A percentile compares a stretch with the other conserved stretches of the same genome.
phyloP scores from a whole-genome alignment of 1,284 basidiomycete species.

The Trametes sp. region DNA sequence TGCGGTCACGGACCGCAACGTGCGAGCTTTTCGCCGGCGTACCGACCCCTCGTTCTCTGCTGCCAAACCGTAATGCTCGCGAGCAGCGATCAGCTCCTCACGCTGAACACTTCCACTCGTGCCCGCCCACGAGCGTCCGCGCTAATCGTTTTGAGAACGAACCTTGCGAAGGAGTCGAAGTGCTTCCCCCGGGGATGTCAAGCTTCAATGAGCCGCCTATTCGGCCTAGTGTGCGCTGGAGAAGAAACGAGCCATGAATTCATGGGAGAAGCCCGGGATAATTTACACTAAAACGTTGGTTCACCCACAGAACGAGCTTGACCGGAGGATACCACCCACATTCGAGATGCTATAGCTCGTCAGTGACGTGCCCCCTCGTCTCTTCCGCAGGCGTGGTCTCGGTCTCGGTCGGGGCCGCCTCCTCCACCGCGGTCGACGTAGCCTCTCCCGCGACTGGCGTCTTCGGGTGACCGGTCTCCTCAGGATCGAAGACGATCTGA shows the following conservation, averaged over 20 bases:
- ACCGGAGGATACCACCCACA: not conserved
- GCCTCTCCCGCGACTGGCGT: constrained; percentile 35
- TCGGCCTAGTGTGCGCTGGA: not conserved
- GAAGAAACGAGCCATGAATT: constrained; percentile 1
- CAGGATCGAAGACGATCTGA: constrained; percentile 38
- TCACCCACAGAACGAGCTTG: constrained; percentile 24
- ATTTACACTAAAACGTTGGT: constrained; percentile 18
- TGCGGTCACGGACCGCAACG: too few species aligned
- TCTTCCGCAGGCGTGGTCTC: constrained; percentile 9
- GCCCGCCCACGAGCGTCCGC: not conserved
- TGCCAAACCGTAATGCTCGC: too few species aligned
- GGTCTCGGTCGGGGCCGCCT: constrained; percentile 2
- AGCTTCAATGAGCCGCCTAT: not conserved
- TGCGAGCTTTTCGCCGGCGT: too few species aligned
- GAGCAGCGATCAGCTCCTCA: not conserved
- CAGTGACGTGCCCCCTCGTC: constrained; percentile 23
- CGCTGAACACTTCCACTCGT: not conserved
- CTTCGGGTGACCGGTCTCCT: constrained; percentile 35
- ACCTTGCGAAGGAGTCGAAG: not conserved
- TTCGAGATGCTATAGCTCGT: constrained; percentile 22
- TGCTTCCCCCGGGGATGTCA: not conserved
- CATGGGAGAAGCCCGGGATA: constrained; percentile 14
- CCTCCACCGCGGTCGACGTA: constrained; percentile 12
- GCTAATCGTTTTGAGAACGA: not conserved
- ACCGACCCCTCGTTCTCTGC: too few species aligned